Evolutionary conservation across 176 grass and related monocot genomes (phyloP), one percentile per base, ranked within the genome.

Genomic region (Guadua angustifolia): DNA sequence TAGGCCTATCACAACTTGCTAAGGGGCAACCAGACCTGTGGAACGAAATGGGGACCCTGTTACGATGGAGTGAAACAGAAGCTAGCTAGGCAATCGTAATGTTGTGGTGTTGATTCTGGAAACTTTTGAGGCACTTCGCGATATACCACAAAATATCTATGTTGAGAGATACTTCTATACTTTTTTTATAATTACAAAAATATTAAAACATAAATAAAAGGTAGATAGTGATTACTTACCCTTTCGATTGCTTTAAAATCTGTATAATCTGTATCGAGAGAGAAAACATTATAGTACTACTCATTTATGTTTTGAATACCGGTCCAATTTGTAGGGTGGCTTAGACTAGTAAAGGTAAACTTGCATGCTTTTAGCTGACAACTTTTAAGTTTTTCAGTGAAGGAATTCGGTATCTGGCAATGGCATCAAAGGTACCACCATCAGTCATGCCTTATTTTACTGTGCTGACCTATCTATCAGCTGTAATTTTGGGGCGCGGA

Each of bases 1-100:
- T 72, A 57, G 66, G 25, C 38, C 66, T 21, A 72, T 72, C 74
- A 49, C 58, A 39, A 26, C 64, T 71, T 64, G 32, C 53, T 75
- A 21, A 19, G 22, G 24, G 38, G 24, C 25, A 32, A 69, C 2
- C 18, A 17, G 78, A 75, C 19, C 0, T 29, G 29, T 25, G 21
- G 17, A 64, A 51, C 32, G 5, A 9, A 67, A 60, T 15, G 4
- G 38, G 19, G 13, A 14, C 24, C n/a, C 1, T 32, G 7, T 72
- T 22, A 49, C 9, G 7, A 4, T 12, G 14, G 14, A n/a, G 79
- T 69, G 62, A 35, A 69, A 42, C 62, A 61, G 16, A 82, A 62
- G 72, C 42, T 40, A 52, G 79, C 15, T 49, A 70, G 21, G 5
- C 10, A 64, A 52, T 55, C 35, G 42, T 25, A 12, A 5, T 40